A percentile compares a stretch with the other conserved stretches of the same genome.
These are phyloP conservation scores for Rhizopogon vulgaris DNA, from an alignment of 768 basidiomycete species.

Conservation along the genomic window DNA sequence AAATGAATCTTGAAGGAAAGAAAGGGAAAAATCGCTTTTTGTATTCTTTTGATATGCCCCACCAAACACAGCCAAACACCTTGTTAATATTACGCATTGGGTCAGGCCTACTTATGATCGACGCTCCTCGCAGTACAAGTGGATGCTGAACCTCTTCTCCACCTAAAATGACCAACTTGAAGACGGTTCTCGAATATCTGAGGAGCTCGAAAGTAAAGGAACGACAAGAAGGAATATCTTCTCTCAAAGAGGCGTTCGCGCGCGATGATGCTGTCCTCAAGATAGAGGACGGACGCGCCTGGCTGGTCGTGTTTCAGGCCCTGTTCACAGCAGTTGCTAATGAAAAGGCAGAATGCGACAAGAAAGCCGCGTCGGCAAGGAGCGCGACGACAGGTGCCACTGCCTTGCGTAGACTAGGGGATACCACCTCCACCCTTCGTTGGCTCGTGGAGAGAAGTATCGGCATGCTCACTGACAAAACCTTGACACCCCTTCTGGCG, in stretches of 20 bases:
- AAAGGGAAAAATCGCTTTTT: constrained; percentile 9
- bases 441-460: constrained; percentile 66
- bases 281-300: constrained; percentile 36
- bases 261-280: constrained; percentile 38
- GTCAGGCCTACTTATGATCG: not conserved
- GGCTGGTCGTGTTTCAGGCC: constrained; percentile 67
- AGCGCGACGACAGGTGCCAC: constrained; percentile 37
- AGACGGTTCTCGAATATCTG: constrained; percentile 44
- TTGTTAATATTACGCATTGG: constrained; percentile 12
- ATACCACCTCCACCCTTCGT: constrained; percentile 62
- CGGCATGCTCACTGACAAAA: constrained; percentile 47
- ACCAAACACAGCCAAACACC: constrained; percentile 26
- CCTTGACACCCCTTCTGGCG: constrained; percentile 49
- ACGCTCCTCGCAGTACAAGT: not conserved
- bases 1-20: constrained; percentile 4
- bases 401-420: constrained; percentile 54
- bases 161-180: constrained; percentile 35
- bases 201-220: constrained; percentile 63
- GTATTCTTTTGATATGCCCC: constrained; percentile 9
- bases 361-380: constrained; percentile 36
- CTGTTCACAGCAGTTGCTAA: constrained; percentile 59
- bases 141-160: constrained; percentile 1
- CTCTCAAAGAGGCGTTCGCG: constrained; percentile 47
- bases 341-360: constrained; percentile 50
- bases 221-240: constrained; percentile 54